Evolutionary conservation across 163 green algal genomes (phyloP), one percentile per base, ranked within the genome.

Genomic region (Scenedesmus sp.): DNA sequence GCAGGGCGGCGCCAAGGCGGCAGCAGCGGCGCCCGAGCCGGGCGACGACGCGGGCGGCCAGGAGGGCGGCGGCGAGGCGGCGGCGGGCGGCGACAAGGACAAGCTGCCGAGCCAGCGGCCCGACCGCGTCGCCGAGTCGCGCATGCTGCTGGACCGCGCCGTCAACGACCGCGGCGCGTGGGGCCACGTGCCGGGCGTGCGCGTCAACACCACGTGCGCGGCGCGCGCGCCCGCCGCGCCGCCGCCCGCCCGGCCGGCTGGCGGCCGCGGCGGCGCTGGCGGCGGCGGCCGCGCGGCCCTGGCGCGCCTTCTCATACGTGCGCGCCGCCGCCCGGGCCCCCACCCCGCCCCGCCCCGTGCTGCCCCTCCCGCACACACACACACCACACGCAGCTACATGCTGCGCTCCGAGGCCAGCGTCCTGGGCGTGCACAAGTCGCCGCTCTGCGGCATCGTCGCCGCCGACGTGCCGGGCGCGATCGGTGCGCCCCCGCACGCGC

Each of bases 181-280:
- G 44, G 74, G 74, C 13, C 63, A 81, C 60, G 36, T 81, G 48
- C 74, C 74, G 0, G 74, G 74, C 29, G 54, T 75, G 33, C 31
- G 24, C 7, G 33, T 81, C 13, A 74, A 74, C 60, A 42, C 66
- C 39, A 66, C 29, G 74, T 81, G 50, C 65, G 73, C 33, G 11
- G n/a, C n/a, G n/a, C n/a, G n/a, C n/a, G n/a, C n/a, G n/a, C n/a
- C n/a, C n/a, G n/a, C n/a, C n/a, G n/a, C n/a, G n/a, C n/a, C n/a
- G n/a, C n/a, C n/a, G n/a, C n/a, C n/a, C n/a, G n/a, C n/a, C n/a
- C n/a, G n/a, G n/a, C n/a, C n/a, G n/a, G n/a, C n/a, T n/a, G n/a
- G n/a, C n/a, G n/a, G n/a, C n/a, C n/a, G n/a, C n/a, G n/a, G n/a
- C n/a, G n/a, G n/a, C n/a, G n/a, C n/a, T n/a, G n/a, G n/a, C n/a